Evolutionary conservation across 768 basidiomycete species (phyloP).

Genomic region (Suillus spraguei): DNA sequence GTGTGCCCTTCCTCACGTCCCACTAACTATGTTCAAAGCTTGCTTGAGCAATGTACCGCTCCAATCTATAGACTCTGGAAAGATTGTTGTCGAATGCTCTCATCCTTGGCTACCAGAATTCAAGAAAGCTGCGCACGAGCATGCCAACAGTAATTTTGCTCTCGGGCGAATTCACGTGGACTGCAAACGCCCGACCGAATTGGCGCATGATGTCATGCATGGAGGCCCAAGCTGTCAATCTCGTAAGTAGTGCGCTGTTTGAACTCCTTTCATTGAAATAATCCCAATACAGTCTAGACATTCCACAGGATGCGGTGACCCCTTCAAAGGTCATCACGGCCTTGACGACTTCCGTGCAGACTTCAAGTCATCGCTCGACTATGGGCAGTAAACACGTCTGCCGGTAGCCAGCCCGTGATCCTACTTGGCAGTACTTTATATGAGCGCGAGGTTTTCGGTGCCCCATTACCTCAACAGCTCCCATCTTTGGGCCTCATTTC

Average conservation of each 20-base stretch:
- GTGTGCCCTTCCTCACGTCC: background rate
- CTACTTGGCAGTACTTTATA: conserved; percentile 38
- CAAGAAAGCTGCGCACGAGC: background rate
- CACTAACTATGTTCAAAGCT: conserved; percentile 5
- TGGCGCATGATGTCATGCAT: background rate
- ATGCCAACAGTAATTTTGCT: background rate
- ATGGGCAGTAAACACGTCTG: background rate
- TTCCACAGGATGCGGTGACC: background rate
- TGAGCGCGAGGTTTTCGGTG: conserved; percentile 41
- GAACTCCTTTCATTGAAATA: background rate
- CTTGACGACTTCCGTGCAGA: background rate
- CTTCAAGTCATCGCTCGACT: background rate
- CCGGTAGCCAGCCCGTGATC: too few relatives aligned
- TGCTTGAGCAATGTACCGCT: background rate
- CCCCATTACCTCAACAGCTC: conserved; percentile 39
- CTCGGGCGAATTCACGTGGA: background rate
- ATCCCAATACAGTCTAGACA: background rate
- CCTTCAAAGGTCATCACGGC: background rate
- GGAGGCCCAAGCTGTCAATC: background rate
- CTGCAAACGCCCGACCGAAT: background rate
- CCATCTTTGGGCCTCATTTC: conserved; percentile 28
- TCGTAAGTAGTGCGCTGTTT: background rate
- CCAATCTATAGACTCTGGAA: conserved; percentile 2
- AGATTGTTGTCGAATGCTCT: background rate
- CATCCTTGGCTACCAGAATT: background rate